Evolutionary conservation across 345 rosid species (phyloP).

Genomic region (Euphorbia peplus): DNA sequence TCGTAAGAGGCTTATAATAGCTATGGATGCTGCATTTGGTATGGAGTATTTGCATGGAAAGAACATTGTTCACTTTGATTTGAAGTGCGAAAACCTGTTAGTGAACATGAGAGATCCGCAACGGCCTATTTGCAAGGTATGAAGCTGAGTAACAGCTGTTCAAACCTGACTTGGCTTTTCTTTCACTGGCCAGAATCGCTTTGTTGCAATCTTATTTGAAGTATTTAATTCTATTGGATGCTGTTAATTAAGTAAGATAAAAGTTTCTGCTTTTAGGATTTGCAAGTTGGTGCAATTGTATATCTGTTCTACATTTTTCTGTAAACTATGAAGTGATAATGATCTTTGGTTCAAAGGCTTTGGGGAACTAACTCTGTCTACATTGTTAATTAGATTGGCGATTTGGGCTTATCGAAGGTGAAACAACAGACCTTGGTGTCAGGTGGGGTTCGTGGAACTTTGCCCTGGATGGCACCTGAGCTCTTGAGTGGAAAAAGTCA

Average conservation of each 20-base stretch:
- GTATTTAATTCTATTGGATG: constrained; percentile 11
- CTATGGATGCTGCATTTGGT: constrained; percentile 98
- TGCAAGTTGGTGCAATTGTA: not conserved
- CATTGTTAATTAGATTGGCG: constrained; percentile 67
- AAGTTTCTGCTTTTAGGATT: constrained; percentile 11
- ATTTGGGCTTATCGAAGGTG: constrained; percentile 93
- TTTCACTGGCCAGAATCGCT: not conserved
- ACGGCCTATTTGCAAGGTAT: constrained; percentile 93
- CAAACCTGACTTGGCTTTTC: constrained; percentile 13
- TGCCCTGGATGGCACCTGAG: constrained; percentile 99
- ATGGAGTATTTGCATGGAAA: constrained; percentile 98
- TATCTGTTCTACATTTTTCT: not conserved
- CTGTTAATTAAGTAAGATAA: not conserved
- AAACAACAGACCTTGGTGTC: constrained; percentile 93
- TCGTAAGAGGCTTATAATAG: constrained; percentile 96
- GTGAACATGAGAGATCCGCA: constrained; percentile 99
- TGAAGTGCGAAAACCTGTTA: constrained; percentile 92
- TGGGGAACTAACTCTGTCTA: constrained; percentile 17
- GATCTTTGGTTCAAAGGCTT: not conserved
- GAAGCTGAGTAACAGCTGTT: constrained; percentile 8
- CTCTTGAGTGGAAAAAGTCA: constrained; percentile 94
- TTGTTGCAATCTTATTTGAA: not conserved
- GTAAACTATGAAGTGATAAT: not conserved
- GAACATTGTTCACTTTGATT: constrained; percentile 95
- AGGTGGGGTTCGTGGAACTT: constrained; percentile 97